Evolutionary conservation across 2,329 filamentous ascomycete genomes (phyloP).

Genomic region (Raffaelea deltoideospora): DNA sequence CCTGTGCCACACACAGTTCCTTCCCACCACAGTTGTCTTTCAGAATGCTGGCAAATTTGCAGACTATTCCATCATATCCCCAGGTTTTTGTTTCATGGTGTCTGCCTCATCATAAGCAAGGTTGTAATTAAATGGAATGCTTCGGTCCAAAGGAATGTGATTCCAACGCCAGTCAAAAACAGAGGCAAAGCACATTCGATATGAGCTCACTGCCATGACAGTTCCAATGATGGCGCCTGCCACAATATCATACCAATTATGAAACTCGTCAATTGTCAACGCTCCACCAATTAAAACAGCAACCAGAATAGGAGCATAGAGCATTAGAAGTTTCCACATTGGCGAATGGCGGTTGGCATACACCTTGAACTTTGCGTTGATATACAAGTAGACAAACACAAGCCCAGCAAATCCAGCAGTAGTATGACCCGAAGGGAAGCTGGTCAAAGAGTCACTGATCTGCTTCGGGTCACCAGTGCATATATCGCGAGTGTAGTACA

Average conservation of each 20-base stretch:
- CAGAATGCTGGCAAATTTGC: no score
- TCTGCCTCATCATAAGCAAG: background rate
- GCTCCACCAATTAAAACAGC: conserved; percentile 54
- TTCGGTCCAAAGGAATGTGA: conserved; percentile 45
- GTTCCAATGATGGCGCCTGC: conserved; percentile 50
- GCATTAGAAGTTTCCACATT: conserved; percentile 56
- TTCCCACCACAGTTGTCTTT: no score
- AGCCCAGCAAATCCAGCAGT: conserved; percentile 61
- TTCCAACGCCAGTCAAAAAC: conserved; percentile 56
- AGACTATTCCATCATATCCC: no score
- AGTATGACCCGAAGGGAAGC: conserved; percentile 59
- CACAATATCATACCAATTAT: conserved; percentile 61
- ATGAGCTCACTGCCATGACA: conserved; percentile 44
- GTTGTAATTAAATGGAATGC: conserved; percentile 15
- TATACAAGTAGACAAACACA: conserved; percentile 55
- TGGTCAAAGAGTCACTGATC: conserved; percentile 56
- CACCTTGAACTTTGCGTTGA: conserved; percentile 67
- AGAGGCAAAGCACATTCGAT: conserved; percentile 51
- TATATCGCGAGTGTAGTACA: conserved; percentile 56
- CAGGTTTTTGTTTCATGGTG: no score
- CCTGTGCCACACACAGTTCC: no score
- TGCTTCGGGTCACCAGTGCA: conserved; percentile 50
- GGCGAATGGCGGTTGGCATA: conserved; percentile 57
- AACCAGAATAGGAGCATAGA: conserved; percentile 51
- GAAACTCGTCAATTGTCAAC: conserved; percentile 57